Conservation (phyloP, 352 stramenopile genomes). For the Pythium rhizo-oryzae region DNA sequence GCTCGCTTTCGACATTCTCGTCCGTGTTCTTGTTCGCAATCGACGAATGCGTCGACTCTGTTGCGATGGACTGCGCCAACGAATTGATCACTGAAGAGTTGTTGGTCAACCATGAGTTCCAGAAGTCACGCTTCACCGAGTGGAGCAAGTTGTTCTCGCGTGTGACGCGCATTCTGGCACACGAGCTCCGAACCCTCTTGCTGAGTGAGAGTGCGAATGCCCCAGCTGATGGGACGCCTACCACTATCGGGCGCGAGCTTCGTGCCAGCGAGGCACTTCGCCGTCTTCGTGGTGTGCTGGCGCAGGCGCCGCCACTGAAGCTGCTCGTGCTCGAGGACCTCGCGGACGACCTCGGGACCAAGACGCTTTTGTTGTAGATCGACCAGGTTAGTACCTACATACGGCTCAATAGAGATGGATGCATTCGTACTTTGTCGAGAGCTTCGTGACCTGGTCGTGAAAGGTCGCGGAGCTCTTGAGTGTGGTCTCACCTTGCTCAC, state of each 20-base stretch:
- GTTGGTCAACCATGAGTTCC: conserved; percentile 49
- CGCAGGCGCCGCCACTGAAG: conserved; percentile 49
- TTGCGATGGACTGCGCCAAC: conserved; percentile 38
- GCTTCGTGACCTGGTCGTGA: conserved; percentile 3
- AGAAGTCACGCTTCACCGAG: conserved; percentile 49
- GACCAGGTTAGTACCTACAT: too few species aligned
- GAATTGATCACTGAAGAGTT: conserved; percentile 42
- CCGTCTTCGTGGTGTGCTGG: conserved; percentile 32
- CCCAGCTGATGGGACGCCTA: neutral
- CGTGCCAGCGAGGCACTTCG: conserved; percentile 21
- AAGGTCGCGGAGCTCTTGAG: conserved; percentile 46
- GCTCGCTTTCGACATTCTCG: conserved; percentile 43
- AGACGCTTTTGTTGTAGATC: conserved; percentile 15
- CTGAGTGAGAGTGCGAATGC: neutral
- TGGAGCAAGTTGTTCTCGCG: conserved; percentile 48
- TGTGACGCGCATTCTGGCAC: conserved; percentile 38
- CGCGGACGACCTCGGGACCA: conserved; percentile 3
- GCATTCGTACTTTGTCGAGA: conserved; percentile 12
- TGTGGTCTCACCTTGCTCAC: conserved; percentile 8
- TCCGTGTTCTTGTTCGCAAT: conserved; percentile 26
- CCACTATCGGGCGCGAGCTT: conserved; percentile 9
- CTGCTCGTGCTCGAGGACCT: conserved; percentile 40
- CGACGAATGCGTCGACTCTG: neutral
- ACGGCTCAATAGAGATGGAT: neutral
- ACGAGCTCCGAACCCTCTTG: conserved; percentile 1